Base-by-base conservation (phyloP, 2,329 filamentous ascomycete species). In the Neonectria punicea region DNA sequence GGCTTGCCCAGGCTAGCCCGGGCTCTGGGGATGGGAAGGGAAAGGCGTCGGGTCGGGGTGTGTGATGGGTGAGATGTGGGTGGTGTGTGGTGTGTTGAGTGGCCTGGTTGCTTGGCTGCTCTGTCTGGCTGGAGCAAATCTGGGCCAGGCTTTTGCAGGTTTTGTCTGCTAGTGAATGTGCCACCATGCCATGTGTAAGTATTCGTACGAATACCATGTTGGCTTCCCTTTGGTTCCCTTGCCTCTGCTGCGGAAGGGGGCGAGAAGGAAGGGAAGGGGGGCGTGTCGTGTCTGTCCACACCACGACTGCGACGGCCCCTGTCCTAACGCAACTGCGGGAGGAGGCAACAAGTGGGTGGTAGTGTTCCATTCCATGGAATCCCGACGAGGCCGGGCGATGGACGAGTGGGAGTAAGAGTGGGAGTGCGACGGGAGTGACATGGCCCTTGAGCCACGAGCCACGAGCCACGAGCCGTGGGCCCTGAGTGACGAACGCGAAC, bases 21-120 rank as follows among this genome's bases (percentile, higher is more conserved):
- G 66, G 56, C 64, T 58, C 67, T 69, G 65, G 69, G 53, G 59
- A 74, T 66, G 59, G 67, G 72, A 73, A 67, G 61, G 72, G 72
- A 62, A 73, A 69, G 66, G 72, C 41, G 67, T 65, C 39, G 56
- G 43, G 61, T 55, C 50, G 50, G 56, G 55, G 61, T 36, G 61
- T 54, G 61, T 68, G 49, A 34, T 56, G 53, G 2, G 30, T 10
- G 30, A 25, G 22, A 22, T 22, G 28, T 30, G 28, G 34, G 53
- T 57, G 36, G 49, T 59, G 34, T 28, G 25, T 66, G 53, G 53
- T 54, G 58, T 57, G 30, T 28, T 43, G 25, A 34, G 46, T 43
- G 30, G 43, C 28, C 53, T 55, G 32, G 61, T 61, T 59, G 58
- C 58, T 54, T 55, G 32, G 61, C 59, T 57, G 58, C 58, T 54